Conservation (phyloP, 495 filamentous ascomycete species). For the Pseudoneurospora amorphoporcata region DNA sequence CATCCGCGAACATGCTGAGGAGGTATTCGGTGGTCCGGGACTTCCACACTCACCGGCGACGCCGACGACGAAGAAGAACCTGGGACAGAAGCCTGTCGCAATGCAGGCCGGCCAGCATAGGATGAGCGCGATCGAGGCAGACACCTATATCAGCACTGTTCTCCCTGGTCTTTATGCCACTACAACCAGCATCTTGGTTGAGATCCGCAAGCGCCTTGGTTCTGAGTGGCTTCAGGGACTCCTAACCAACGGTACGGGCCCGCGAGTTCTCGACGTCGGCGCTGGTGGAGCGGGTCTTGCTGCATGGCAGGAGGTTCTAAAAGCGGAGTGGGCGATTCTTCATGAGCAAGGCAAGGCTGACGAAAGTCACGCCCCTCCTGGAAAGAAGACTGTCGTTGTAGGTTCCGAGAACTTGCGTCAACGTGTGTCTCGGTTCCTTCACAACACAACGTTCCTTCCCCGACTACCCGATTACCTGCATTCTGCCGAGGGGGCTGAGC, state of each 20-base stretch:
- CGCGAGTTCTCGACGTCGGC: slow-evolving; percentile 76
- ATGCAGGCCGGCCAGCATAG: slow-evolving; percentile 57
- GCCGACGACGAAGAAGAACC: slow-evolving; percentile 21
- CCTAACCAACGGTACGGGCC: slow-evolving; percentile 51
- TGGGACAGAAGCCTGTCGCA: slow-evolving; percentile 57
- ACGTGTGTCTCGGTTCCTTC: slow-evolving; percentile 63
- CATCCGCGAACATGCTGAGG: slow-evolving; percentile 55
- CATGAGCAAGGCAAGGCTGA: slow-evolving; percentile 35
- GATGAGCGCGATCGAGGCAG: slow-evolving; percentile 82
- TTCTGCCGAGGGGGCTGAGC: slow-evolving; percentile 29
- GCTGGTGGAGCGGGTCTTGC: slow-evolving; percentile 72
- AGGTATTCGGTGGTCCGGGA: slow-evolving; percentile 59
- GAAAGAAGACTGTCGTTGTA: slow-evolving; percentile 42
- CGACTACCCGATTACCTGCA: slow-evolving; percentile 88
- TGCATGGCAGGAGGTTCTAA: slow-evolving; percentile 75
- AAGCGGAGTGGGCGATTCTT: slow-evolving; percentile 67
- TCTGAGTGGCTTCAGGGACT: slow-evolving; percentile 64
- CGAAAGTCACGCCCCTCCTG: slow-evolving; percentile 22
- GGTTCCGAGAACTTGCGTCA: slow-evolving; percentile 51
- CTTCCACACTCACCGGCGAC: slow-evolving; percentile 58
- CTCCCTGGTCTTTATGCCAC: slow-evolving; percentile 76
- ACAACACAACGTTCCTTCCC: slow-evolving; percentile 87
- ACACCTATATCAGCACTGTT: slow-evolving; percentile 67
- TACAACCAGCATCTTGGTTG: slow-evolving; percentile 60
- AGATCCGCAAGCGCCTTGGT: slow-evolving; percentile 78